Evolutionary conservation across 2,329 filamentous ascomycete species (phyloP).

Genomic region (Aureobasidium melanogenum): DNA sequence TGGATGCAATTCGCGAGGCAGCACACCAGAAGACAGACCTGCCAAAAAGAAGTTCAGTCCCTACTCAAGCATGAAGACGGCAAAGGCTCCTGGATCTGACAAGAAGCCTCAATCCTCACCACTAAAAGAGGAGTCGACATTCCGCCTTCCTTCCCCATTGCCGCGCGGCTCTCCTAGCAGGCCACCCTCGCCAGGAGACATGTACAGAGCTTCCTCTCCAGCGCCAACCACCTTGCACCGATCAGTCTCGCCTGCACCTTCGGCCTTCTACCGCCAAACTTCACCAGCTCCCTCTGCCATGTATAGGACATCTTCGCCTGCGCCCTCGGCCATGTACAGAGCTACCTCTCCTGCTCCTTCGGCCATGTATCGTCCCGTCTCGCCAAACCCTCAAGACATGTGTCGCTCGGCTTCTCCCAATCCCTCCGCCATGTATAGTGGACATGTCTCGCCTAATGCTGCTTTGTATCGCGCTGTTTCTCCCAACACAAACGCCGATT

Average conservation of each 20-base stretch:
- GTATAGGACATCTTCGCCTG: conserved; percentile 20
- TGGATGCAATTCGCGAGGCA: conserved; percentile 18
- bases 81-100: conserved; percentile 27
- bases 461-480: conserved; percentile 19
- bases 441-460: background rate
- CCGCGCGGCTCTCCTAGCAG: conserved; percentile 21
- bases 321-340: conserved; percentile 21
- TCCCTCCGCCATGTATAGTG: conserved; percentile 1
- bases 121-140: conserved; percentile 20
- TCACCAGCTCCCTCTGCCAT: conserved; percentile 15
- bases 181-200: conserved; percentile 17
- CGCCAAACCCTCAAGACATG: conserved; percentile 11
- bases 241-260: conserved; percentile 33
- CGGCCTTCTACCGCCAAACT: conserved; percentile 22
- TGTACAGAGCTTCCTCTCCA: conserved; percentile 19
- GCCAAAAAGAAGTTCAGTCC: conserved; percentile 35
- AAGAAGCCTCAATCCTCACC: conserved; percentile 17
- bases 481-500: conserved; percentile 11
- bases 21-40: conserved; percentile 19
- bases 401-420: conserved; percentile 18
- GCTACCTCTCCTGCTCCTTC: conserved; percentile 14
- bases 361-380: conserved; percentile 12
- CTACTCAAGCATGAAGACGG: conserved; percentile 44
- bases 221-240: conserved; percentile 17
- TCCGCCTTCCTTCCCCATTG: conserved; percentile 24